Conservation (phyloP, 2,329 filamentous ascomycete species). For the Spiromastix sp. region DNA sequence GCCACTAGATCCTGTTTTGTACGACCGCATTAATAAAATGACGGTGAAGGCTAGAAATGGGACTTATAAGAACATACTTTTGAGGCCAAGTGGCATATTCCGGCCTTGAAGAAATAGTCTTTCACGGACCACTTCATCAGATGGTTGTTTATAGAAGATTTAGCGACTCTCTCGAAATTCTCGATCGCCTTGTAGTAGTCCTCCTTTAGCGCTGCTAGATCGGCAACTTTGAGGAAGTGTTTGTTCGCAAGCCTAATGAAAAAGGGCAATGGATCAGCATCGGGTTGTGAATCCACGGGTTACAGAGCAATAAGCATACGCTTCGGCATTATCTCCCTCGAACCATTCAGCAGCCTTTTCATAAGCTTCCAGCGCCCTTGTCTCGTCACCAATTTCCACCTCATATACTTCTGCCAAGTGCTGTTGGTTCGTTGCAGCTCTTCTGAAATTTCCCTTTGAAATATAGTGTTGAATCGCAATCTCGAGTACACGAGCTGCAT, state of each 20-base stretch:
- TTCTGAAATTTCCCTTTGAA: slow-evolving; percentile 77
- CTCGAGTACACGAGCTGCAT: slow-evolving; percentile 71
- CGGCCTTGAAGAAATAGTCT: slow-evolving; percentile 89
- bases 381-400: slow-evolving; percentile 65
- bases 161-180: slow-evolving; percentile 74
- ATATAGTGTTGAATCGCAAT: slow-evolving; percentile 79
- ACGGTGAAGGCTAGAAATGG: background rate
- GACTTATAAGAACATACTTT: slow-evolving; percentile 26
- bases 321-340: slow-evolving; percentile 72
- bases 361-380: slow-evolving; percentile 71
- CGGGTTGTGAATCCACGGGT: background rate
- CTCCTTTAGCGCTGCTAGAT: slow-evolving; percentile 67
- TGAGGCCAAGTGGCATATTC: slow-evolving; percentile 76
- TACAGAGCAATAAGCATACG: slow-evolving; percentile 45
- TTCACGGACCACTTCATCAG: slow-evolving; percentile 91
- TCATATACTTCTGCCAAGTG: slow-evolving; percentile 80
- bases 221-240: slow-evolving; percentile 82
- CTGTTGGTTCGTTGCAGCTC: slow-evolving; percentile 85
- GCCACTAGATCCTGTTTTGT: slow-evolving; percentile 58
- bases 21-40: background rate
- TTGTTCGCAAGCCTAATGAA: slow-evolving; percentile 71
- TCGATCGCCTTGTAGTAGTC: slow-evolving; percentile 79
- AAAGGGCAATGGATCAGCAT: background rate
- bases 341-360: slow-evolving; percentile 83
- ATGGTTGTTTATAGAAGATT: slow-evolving; percentile 72